These are phyloP conservation scores for Gastrodia elata DNA, from an alignment of 106 monocot genomes.

Conservation along the genomic window DNA sequence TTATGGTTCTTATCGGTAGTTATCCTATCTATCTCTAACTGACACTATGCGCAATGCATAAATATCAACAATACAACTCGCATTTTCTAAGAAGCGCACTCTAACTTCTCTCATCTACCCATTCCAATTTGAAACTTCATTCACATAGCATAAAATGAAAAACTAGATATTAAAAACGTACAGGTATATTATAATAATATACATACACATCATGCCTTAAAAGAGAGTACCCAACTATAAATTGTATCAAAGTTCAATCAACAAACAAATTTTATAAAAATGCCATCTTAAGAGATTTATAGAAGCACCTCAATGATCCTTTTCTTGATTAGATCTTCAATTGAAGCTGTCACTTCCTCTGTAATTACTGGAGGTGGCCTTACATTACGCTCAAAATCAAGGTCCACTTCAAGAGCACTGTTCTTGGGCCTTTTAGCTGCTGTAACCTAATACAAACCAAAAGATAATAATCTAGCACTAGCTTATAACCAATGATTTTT, in stretches of 20 bases:
- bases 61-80: not conserved
- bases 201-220: not conserved
- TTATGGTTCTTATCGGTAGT: not conserved
- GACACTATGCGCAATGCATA: not conserved
- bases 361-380: constrained; percentile 58
- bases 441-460: constrained; percentile 46
- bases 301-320: constrained; percentile 73
- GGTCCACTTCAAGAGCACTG: constrained; percentile 91
- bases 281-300: not conserved
- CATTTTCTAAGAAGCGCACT: not conserved
- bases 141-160: not conserved
- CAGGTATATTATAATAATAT: not conserved
- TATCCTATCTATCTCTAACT: not conserved
- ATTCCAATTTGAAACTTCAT: constrained; percentile 1
- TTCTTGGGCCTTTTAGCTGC: constrained; percentile 89
- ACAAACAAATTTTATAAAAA: not conserved
- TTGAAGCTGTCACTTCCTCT: constrained; percentile 72
- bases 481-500: constrained; percentile 5
- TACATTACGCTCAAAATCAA: constrained; percentile 89
- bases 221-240: not conserved
- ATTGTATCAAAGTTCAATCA: not conserved
- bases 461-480: not conserved
- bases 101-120: not conserved
- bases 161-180: not conserved
- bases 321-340: constrained; percentile 85